A percentile compares a stretch with the other conserved stretches of the same genome.
phyloP scores from a whole-genome alignment of 2,329 filamentous ascomycete genomes.

The Aspergillus bombycis region DNA sequence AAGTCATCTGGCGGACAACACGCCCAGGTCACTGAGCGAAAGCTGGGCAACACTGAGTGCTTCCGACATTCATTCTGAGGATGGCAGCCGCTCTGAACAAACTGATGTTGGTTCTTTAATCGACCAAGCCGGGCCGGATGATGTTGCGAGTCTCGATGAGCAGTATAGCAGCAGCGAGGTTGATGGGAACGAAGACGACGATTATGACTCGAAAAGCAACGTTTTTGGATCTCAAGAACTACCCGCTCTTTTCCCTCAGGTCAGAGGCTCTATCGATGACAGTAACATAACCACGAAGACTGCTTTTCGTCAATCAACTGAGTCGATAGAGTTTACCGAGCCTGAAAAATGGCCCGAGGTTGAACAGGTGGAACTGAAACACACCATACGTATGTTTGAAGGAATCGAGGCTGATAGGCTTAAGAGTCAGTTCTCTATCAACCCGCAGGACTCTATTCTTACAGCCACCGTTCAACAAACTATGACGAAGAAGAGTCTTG shows the following conservation, averaged over 20 bases:
- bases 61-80: constrained; percentile 49
- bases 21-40: constrained; percentile 43
- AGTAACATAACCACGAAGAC: constrained; percentile 40
- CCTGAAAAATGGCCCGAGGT: constrained; percentile 44
- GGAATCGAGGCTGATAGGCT: constrained; percentile 33
- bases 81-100: constrained; percentile 48
- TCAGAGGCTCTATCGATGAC: constrained; percentile 35
- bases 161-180: constrained; percentile 42
- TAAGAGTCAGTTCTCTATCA: constrained; percentile 30
- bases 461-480: constrained; percentile 48
- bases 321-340: constrained; percentile 48
- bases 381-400: constrained; percentile 44
- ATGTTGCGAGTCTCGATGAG: constrained; percentile 49
- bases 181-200: constrained; percentile 37
- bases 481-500: constrained; percentile 44
- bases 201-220: constrained; percentile 30
- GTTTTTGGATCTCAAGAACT: constrained; percentile 35
- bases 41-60: constrained; percentile 51
- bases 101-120: constrained; percentile 49
- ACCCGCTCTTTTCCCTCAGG: constrained; percentile 32
- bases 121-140: constrained; percentile 45
- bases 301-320: constrained; percentile 34
- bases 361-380: constrained; percentile 46
- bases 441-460: constrained; percentile 36
- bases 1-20: constrained; percentile 30